Evolutionary conservation across 345 rosid genomes (phyloP).

Genomic region (Rhodomyrtus tomentosa): DNA sequence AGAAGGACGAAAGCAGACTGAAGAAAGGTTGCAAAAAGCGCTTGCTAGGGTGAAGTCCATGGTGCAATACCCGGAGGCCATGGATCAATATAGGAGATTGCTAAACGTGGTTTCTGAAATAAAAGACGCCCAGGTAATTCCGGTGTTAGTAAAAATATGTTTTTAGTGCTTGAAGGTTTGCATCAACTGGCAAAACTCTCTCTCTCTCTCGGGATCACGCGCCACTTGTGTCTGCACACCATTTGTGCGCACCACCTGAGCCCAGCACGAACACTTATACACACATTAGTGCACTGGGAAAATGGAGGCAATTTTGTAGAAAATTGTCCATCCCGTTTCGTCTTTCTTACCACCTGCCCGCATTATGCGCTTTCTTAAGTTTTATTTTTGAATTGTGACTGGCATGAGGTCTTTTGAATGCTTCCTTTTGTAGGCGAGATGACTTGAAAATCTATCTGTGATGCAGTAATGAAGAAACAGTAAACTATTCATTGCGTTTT

Average conservation of each 20-base stretch:
- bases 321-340: background rate
- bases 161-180: background rate
- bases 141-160: background rate
- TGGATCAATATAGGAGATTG: constrained; percentile 79
- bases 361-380: background rate
- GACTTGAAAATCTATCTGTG: background rate
- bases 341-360: background rate
- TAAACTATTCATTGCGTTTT: background rate
- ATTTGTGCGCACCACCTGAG: background rate
- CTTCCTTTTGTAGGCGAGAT: background rate
- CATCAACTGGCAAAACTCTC: background rate
- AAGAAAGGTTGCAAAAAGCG: constrained; percentile 69
- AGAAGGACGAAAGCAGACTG: constrained; percentile 83
- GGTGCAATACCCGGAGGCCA: constrained; percentile 82
- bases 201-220: background rate
- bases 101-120: constrained; percentile 65
- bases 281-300: background rate
- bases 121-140: constrained; percentile 64
- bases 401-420: background rate
- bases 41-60: constrained; percentile 89
- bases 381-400: background rate
- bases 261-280: background rate
- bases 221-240: background rate
- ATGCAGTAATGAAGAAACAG: background rate
- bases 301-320: background rate